A percentile compares a stretch with the other conserved stretches of the same genome.
Evolutionary conservation across 345 rosid species (phyloP).

Genomic region (Microthlaspi erraticum): DNA sequence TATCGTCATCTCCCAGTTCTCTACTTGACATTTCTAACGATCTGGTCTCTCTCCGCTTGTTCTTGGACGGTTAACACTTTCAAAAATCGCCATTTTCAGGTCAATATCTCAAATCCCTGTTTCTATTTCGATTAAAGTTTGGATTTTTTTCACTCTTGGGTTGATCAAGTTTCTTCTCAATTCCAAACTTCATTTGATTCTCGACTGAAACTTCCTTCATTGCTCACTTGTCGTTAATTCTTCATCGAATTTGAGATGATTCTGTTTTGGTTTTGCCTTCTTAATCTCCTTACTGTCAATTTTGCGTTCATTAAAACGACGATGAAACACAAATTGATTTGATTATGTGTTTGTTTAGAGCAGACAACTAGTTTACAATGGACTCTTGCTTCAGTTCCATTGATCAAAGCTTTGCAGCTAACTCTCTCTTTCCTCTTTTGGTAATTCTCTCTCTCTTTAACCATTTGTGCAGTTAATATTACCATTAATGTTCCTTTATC

Average conservation of each 20-base stretch:
- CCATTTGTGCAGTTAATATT: conserved; percentile 15
- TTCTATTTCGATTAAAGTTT: conserved; percentile 4
- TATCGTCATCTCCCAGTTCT: conserved; percentile 78
- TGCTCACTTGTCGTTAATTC: neutral
- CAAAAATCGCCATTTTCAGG: conserved; percentile 81
- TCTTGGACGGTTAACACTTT: conserved; percentile 89
- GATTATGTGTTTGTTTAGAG: conserved; percentile 39
- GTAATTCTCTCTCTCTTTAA: conserved; percentile 49
- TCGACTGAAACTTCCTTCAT: neutral
- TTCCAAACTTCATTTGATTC: neutral
- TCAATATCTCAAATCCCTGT: conserved; percentile 21
- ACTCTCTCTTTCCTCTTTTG: conserved; percentile 88
- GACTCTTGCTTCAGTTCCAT: conserved; percentile 82
- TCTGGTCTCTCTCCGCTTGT: conserved; percentile 84
- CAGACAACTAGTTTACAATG: conserved; percentile 83
- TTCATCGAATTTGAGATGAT: neutral
- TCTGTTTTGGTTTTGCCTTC: conserved; percentile 9
- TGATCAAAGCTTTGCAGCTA: conserved; percentile 90
- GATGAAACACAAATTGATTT: conserved; percentile 10
- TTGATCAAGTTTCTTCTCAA: neutral
- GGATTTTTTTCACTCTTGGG: conserved; percentile 30
- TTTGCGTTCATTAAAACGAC: neutral
- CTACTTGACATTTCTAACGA: conserved; percentile 64
- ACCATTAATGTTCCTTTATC: conserved; percentile 2
- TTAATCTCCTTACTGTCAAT: neutral